Conservation (phyloP, 805 yeast species). For the Blastobotrys terrestris region DNA sequence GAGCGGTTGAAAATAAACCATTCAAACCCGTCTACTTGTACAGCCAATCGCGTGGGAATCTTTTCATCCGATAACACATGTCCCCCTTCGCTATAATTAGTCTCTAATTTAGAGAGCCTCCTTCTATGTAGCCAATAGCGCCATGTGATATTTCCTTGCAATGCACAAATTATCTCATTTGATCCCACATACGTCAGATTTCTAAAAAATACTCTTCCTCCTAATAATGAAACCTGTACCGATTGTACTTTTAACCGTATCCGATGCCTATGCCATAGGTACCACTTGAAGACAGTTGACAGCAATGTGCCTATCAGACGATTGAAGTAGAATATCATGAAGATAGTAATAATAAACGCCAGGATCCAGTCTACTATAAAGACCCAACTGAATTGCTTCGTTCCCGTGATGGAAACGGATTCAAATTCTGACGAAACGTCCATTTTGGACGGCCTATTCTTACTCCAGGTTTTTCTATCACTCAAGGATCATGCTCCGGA, state of each 20-base stretch:
- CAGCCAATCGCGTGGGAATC: constrained; percentile 24
- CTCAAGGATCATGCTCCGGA: no score
- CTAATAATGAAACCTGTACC: constrained; percentile 67
- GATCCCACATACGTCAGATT: constrained; percentile 68
- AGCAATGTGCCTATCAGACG: constrained; percentile 59
- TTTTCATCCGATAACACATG: constrained; percentile 1
- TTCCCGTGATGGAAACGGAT: constrained; percentile 24
- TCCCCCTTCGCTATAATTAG: constrained; percentile 17
- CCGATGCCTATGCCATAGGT: constrained; percentile 58
- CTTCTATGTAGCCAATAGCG: constrained; percentile 69
- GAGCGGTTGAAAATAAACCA: constrained; percentile 77
- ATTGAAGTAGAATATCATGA: constrained; percentile 70
- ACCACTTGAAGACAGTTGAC: constrained; percentile 44
- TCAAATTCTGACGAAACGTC: constrained; percentile 11
- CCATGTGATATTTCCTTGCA: constrained; percentile 80
- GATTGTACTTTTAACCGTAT: constrained; percentile 65
- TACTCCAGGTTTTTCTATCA: background rate
- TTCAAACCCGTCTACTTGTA: constrained; percentile 73
- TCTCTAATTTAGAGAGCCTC: constrained; percentile 31
- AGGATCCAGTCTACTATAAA: constrained; percentile 81
- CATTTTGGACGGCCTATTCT: background rate
- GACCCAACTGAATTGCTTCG: constrained; percentile 50
- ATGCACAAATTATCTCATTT: constrained; percentile 63
- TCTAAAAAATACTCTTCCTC: constrained; percentile 75
- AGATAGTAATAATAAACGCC: constrained; percentile 52